Percentiles rank a stretch among this genome's conserved stretches.
phyloP scores from a whole-genome alignment of 164 flowering plant species.

The Annona squamosa region DNA sequence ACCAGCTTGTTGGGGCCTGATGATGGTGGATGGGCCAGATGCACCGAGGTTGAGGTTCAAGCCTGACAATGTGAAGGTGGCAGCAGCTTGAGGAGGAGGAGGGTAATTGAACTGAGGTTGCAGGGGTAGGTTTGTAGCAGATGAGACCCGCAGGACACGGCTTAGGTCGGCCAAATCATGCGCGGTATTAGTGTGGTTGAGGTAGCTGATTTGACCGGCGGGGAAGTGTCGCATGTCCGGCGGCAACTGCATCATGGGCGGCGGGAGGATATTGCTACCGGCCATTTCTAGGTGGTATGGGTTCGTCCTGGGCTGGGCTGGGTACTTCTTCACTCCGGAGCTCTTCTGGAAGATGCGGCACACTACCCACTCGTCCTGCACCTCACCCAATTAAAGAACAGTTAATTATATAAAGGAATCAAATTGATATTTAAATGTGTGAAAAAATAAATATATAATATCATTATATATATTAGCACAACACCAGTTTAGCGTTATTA shows the following conservation, averaged over 20 bases:
- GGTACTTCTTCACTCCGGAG: constrained; percentile 56
- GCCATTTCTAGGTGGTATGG: constrained; percentile 45
- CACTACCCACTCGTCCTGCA: constrained; percentile 97
- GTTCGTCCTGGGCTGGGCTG: constrained; percentile 37
- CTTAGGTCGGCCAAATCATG: constrained; percentile 46
- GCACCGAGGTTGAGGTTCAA: constrained; percentile 59
- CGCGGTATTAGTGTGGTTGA: constrained; percentile 20
- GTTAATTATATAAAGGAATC: too few relatives aligned
- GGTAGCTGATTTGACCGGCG: constrained; percentile 36
- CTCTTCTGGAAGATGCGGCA: constrained; percentile 92
- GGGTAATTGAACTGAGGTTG: constrained; percentile 45
- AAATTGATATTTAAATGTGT: too few relatives aligned
- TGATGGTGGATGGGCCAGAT: constrained; percentile 19
- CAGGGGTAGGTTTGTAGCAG: constrained; percentile 20
- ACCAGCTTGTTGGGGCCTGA: constrained; percentile 11
- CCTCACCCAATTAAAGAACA: not conserved
- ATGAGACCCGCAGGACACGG: constrained; percentile 38
- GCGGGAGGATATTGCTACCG: constrained; percentile 17
- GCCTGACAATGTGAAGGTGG: constrained; percentile 64
- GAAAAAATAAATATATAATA: too few relatives aligned
- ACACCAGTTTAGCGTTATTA: too few relatives aligned
- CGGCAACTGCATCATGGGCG: constrained; percentile 32
- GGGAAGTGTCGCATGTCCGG: constrained; percentile 31
- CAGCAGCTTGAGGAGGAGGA: constrained; percentile 4
- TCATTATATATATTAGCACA: too few relatives aligned